Evolutionary conservation across 2,329 filamentous ascomycete genomes (phyloP).

Genomic region (Coniochaeta prunicola): DNA sequence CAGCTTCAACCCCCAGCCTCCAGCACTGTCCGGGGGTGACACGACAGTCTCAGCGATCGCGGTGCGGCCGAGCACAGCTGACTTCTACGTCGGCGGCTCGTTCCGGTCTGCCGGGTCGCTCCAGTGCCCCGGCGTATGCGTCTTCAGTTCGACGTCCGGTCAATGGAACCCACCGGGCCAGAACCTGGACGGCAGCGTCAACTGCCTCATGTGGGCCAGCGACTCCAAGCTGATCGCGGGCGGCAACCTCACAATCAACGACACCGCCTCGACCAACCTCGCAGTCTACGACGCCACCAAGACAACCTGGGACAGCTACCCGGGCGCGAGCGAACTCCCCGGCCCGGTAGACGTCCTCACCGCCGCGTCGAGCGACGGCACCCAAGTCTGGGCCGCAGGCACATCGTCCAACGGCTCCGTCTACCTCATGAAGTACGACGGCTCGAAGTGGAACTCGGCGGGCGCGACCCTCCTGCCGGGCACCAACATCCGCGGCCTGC

Average conservation of each 20-base stretch:
- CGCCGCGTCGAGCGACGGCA: constrained; percentile 62
- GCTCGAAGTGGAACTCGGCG: constrained; percentile 61
- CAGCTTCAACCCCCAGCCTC: constrained; percentile 64
- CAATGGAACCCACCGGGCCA: constrained; percentile 79
- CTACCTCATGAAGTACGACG: constrained; percentile 80
- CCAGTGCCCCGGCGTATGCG: constrained; percentile 74
- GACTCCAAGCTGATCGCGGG: constrained; percentile 67
- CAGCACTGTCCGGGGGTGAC: constrained; percentile 62
- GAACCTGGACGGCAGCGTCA: constrained; percentile 62
- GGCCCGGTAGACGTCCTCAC: constrained; percentile 74
- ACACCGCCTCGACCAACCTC: constrained; percentile 55
- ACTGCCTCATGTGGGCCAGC: constrained; percentile 68
- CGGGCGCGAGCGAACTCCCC: constrained; percentile 59
- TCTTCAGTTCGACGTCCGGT: constrained; percentile 60
- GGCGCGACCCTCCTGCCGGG: constrained; percentile 53
- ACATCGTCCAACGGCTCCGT: constrained; percentile 58
- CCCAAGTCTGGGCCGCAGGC: constrained; percentile 78
- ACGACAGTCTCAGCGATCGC: constrained; percentile 72
- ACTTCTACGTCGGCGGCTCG: constrained; percentile 79
- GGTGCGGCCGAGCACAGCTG: constrained; percentile 58
- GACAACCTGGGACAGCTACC: constrained; percentile 58
- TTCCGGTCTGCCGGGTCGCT: constrained; percentile 81
- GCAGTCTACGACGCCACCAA: constrained; percentile 64
- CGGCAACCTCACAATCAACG: constrained; percentile 65
- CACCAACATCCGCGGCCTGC: constrained; percentile 70